phyloP scores from a whole-genome alignment of 2,329 filamentous ascomycete genomes.

The Calonectria hongkongensis region DNA sequence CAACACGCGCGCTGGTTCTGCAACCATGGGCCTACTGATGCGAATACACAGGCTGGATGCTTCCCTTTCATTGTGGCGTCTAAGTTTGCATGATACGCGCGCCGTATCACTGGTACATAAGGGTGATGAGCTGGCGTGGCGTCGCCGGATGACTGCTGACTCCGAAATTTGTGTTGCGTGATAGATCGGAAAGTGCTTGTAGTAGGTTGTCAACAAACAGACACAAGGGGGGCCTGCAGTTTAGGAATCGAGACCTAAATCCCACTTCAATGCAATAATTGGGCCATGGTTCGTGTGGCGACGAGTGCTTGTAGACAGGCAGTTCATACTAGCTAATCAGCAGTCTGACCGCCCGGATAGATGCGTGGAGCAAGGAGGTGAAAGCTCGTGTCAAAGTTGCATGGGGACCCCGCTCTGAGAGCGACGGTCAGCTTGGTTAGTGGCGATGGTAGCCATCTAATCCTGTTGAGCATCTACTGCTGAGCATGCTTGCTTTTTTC shows the following conservation, averaged over 20 bases:
- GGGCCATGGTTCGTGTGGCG: neutral
- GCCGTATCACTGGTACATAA: neutral
- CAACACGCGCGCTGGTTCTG: neutral
- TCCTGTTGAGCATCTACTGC: neutral
- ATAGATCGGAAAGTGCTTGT: neutral
- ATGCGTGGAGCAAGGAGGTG: neutral
- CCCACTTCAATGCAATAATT: neutral
- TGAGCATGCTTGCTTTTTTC: neutral
- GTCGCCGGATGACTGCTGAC: neutral
- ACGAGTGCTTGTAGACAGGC: neutral
- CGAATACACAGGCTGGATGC: neutral
- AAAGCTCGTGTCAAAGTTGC: neutral
- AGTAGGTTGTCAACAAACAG: neutral
- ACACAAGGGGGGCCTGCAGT: neutral
- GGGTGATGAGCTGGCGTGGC: constrained; percentile 17
- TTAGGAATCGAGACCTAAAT: neutral
- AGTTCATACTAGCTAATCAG: neutral
- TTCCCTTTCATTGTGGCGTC: constrained; percentile 6
- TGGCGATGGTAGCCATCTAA: neutral
- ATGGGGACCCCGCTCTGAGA: constrained; percentile 6
- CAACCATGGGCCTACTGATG: neutral
- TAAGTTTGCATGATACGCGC: constrained; percentile 11
- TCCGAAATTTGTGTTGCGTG: neutral
- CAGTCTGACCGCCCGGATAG: constrained; percentile 7
- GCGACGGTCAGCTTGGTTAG: neutral